A percentile compares a stretch with the other conserved stretches of the same genome.
Evolutionary conservation across 139 green algal species (phyloP).

Genomic region (Chlorella sp.): DNA sequence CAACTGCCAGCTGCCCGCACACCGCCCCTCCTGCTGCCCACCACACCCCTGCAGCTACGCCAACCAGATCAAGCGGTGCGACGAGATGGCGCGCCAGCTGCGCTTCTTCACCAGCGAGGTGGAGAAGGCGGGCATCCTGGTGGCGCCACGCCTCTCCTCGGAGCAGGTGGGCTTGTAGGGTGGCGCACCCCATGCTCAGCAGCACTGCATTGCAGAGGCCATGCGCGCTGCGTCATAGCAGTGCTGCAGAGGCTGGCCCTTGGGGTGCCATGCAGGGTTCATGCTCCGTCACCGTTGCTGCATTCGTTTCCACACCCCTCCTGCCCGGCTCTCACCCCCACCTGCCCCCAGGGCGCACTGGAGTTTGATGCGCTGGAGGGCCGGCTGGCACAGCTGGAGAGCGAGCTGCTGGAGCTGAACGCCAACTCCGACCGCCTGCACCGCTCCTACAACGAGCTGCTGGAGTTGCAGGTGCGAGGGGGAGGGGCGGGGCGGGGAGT

Average conservation of each 20-base stretch:
- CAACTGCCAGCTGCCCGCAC: too few species aligned
- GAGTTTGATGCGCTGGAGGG: conserved; percentile 68
- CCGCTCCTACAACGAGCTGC: conserved; percentile 84
- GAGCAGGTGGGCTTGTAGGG: conserved; percentile 6
- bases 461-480: conserved; percentile 74
- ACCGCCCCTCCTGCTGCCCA: too few species aligned
- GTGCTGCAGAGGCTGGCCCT: too few species aligned
- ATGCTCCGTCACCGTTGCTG: too few species aligned
- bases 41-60: conserved; percentile 68
- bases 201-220: too few species aligned
- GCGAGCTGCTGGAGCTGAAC: conserved; percentile 91
- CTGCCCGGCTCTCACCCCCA: too few species aligned
- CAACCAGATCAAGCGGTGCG: conserved; percentile 96
- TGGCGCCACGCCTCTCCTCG: conserved; percentile 30
- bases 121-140: conserved; percentile 73
- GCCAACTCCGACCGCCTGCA: conserved; percentile 91
- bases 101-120: conserved; percentile 95
- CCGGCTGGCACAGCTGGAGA: conserved; percentile 91
- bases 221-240: too few species aligned
- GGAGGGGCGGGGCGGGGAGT: not conserved
- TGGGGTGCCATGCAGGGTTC: too few species aligned
- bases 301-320: too few species aligned
- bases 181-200: too few species aligned
- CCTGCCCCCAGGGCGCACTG: not conserved
- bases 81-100: conserved; percentile 97